Base-by-base conservation (phyloP, 768 basidiomycete species). In the Mycena latifolia region DNA sequence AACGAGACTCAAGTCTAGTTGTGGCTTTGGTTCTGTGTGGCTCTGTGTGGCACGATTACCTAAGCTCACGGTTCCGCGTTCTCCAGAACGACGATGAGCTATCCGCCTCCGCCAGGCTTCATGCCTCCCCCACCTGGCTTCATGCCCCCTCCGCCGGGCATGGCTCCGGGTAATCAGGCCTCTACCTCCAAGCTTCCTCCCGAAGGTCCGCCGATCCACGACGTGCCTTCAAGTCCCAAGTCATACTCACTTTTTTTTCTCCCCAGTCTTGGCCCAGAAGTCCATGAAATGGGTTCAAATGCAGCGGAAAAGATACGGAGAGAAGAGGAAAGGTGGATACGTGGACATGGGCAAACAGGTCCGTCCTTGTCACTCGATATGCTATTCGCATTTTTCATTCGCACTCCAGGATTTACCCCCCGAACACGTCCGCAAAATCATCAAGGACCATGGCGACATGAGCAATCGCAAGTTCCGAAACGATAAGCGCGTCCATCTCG, bases 371-470 rank as follows among this genome's bases (percentile, higher is more conserved):
- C 22, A 18, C 15, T 55, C 51, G 67, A 68, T 69, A 52, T 63
- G 35, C 67, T 17, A 70, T 71, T 79, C 31, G 67, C 59, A 55
- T 69, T 68, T 35, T 53, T 56, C 67, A 59, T 67, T 55, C 59
- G 43, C 66, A 45, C 27, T 37, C 10, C 57, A 96, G 93, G 96
- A 98, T 78, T 81, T 98, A 64, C 98, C 98, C 61, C 94, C 96
- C 31, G 98, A 99, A 78, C 96, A 98, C 75, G 92, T 99, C 70
- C 91, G 98, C 66, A 99, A 99, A 91, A 99, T 99, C 74, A 96
- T 99, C 84, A 96, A 98, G 82, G 98, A 99, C 80, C 97, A 99
- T 73, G 96, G 97, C 70, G 96, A 98, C 82, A 98, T 99, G 98
- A 96, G 94, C 80, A 97, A 96, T 78, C 89, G 98, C 77, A 99